Evolutionary conservation across 2,329 filamentous ascomycete species (phyloP).

Genomic region (Apiospora pterosperma): DNA sequence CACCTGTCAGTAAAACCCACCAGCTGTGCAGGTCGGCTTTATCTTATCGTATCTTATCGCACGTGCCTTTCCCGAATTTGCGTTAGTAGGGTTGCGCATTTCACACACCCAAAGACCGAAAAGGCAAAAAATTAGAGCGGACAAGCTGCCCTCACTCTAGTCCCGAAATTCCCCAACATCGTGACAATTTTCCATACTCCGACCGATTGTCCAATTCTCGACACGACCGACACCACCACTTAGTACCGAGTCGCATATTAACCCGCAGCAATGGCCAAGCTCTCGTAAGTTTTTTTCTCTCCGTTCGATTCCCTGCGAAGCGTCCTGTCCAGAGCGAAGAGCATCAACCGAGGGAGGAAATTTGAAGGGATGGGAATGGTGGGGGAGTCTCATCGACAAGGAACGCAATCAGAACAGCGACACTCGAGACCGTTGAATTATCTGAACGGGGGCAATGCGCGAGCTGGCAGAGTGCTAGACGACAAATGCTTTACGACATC

Average conservation of each 20-base stretch:
- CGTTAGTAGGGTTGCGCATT: slow-evolving; percentile 4
- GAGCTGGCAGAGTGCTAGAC: background rate
- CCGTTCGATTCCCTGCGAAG: background rate
- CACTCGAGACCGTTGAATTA: background rate
- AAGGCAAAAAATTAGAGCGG: slow-evolving; percentile 7
- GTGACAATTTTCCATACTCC: slow-evolving; percentile 2
- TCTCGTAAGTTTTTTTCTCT: slow-evolving; percentile 49
- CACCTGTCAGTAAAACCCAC: background rate
- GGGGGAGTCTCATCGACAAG: background rate
- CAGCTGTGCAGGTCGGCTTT: background rate
- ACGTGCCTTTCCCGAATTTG: slow-evolving; percentile 1
- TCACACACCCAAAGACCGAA: slow-evolving; percentile 4
- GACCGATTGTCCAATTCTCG: slow-evolving; percentile 1
- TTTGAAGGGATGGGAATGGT: background rate
- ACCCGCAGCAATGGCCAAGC: slow-evolving; percentile 60
- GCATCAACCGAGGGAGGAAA: background rate
- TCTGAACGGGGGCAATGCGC: background rate
- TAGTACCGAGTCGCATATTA: slow-evolving; percentile 16
- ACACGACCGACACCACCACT: slow-evolving; percentile 8
- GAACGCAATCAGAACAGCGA: background rate
- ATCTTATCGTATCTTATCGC: slow-evolving; percentile 7
- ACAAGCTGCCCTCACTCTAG: slow-evolving; percentile 4
- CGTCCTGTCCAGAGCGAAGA: background rate
- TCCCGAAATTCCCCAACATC: slow-evolving; percentile 3
- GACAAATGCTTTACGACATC: background rate